Base-by-base conservation (phyloP, 164 flowering plant genomes). In the Piper betle region DNA sequence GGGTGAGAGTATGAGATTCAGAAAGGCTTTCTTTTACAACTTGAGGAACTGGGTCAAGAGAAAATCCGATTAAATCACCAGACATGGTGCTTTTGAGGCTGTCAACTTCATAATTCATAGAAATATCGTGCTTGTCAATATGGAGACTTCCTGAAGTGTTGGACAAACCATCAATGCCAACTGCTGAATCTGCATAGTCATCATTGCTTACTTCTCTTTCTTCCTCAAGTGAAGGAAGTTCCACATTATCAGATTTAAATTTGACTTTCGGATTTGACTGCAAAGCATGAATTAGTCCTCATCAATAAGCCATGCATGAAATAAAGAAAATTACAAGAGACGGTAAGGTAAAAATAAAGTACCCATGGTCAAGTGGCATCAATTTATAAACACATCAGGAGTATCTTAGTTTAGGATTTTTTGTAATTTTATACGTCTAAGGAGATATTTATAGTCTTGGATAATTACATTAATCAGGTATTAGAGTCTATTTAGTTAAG, bases 61-160 rank as follows among this genome's bases (percentile, higher is more conserved):
- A 71, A 53, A 59, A 71, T 48, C 77, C 86, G 57, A 74, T 75
- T 58, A 78, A 57, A 66, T 86, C 95, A 64, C 86, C 91, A 61
- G 95, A 85, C 3, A 71, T 60, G 52, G 80, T 79, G 69, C 88
- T 83, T 70, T 79, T 84, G 20, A 79, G 75, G 72, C 88, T 84
- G 42, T 92, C 96, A 62, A 76, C 73, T 68, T 83, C 95, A 64
- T 80, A 83, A 17, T 76, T 70, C 69, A 85, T 80, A 40, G 85
- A 83, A 33, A 67, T 65, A 66, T 87, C 96, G 53, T 83, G 85
- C 76, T 84, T 93, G 62, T 92, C 98, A 33, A 89, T 82, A 74
- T 73, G 80, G 56, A 86, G 69, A 69, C 96, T 82, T 73, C 74
- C 97, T 55, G 97, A 90, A 41, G 96, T 80, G 68, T 82, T 82